A percentile compares a stretch with the other conserved stretches of the same genome.
phyloP scores from a whole-genome alignment of 208 protist species.

The Leishmania tarentolae region DNA sequence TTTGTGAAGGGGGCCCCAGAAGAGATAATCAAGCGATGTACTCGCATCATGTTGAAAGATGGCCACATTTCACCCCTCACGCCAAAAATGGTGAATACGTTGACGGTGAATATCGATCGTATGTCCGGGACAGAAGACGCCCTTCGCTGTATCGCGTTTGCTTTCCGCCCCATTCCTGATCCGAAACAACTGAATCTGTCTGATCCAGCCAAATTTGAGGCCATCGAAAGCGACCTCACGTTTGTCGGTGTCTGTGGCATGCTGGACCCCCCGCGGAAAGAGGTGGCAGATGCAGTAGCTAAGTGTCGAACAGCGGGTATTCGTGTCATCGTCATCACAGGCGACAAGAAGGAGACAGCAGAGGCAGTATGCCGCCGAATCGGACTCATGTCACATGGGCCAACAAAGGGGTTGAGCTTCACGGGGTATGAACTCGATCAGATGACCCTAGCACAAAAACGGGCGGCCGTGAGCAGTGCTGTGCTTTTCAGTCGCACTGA shows the following conservation, averaged over 20 bases:
- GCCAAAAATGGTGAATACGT: conserved; percentile 10
- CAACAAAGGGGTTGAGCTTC: conserved; percentile 49
- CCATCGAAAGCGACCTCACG: conserved; percentile 84
- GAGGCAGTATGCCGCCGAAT: conserved; percentile 95
- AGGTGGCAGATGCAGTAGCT: conserved; percentile 89
- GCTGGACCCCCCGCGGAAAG: conserved; percentile 92
- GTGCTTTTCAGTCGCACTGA: conserved; percentile 87
- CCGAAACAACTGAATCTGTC: conserved; percentile 45
- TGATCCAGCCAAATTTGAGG: conserved; percentile 66
- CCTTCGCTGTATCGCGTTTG: conserved; percentile 86
- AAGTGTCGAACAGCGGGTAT: conserved; percentile 95
- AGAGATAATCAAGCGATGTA: conserved; percentile 89
- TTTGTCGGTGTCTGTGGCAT: conserved; percentile 94
- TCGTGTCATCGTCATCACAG: conserved; percentile 98
- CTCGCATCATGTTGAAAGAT: conserved; percentile 50
- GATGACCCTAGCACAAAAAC: conserved; percentile 64
- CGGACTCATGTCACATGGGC: conserved; percentile 79
- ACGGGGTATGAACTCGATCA: conserved; percentile 77
- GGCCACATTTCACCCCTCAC: conserved; percentile 55
- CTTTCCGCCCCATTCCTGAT: conserved; percentile 48
- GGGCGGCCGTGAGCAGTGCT: conserved; percentile 51
- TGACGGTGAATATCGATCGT: conserved; percentile 47
- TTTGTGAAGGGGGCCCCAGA: conserved; percentile 97
- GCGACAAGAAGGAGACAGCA: conserved; percentile 96
- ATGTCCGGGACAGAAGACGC: conserved; percentile 66